A percentile compares a stretch with the other conserved stretches of the same genome.
Conservation (phyloP, 2,329 filamentous ascomycete genomes). For the Penicillium rolfsii region DNA sequence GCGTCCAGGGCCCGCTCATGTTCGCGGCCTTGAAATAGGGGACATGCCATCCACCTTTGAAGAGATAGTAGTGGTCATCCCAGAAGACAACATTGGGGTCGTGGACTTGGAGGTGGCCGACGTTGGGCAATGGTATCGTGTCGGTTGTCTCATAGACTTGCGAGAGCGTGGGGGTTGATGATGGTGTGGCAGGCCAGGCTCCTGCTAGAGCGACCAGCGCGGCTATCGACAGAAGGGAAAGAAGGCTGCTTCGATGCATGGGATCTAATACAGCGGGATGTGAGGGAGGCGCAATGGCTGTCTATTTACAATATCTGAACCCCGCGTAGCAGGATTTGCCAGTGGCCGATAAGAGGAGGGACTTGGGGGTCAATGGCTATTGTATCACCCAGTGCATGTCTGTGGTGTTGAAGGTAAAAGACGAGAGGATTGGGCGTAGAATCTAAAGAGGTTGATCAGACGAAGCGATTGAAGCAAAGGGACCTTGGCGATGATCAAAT, state of each 20-base stretch:
- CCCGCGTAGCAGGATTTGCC: not conserved
- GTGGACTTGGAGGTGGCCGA: conserved; percentile 35
- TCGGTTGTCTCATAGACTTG: conserved; percentile 34
- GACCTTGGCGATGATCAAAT: not conserved
- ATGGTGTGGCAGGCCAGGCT: conserved; percentile 7
- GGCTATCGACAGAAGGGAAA: conserved; percentile 6
- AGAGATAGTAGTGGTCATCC: conserved; percentile 39
- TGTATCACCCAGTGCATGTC: conserved; percentile 2
- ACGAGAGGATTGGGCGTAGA: not conserved
- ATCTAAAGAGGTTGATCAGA: not conserved
- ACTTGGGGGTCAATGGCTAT: not conserved
- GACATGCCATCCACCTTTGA: conserved; percentile 37
- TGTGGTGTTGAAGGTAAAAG: not conserved
- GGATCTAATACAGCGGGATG: not conserved
- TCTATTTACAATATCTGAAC: conserved; percentile 6
- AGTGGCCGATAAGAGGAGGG: not conserved
- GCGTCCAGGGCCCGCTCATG: conserved; percentile 39
- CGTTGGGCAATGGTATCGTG: conserved; percentile 33
- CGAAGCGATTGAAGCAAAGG: not conserved
- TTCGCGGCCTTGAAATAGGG: conserved; percentile 31
- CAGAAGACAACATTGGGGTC: conserved; percentile 40
- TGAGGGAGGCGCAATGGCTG: not conserved
- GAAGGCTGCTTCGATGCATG: not conserved
- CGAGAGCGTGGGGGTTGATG: not conserved
- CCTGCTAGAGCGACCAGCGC: conserved; percentile 6